phyloP scores from a whole-genome alignment of 805 yeast species.

The Myxozyma neotropica region DNA sequence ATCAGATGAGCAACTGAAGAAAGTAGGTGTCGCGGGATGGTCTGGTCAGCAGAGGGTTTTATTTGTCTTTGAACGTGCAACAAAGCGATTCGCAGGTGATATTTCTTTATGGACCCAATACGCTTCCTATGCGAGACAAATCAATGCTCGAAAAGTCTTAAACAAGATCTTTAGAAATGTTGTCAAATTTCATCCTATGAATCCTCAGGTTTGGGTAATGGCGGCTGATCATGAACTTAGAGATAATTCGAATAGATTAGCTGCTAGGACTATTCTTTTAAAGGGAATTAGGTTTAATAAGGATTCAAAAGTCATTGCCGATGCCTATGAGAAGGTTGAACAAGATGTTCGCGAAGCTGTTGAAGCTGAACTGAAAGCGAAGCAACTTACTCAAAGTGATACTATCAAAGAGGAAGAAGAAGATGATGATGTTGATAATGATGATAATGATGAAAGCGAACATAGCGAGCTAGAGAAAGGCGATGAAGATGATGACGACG shows the following conservation, averaged over 20 bases:
- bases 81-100: constrained; percentile 76
- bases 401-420: background rate
- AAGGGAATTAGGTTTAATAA: constrained; percentile 82
- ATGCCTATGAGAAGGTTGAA: constrained; percentile 84
- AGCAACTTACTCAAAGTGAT: background rate
- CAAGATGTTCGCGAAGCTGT: constrained; percentile 13
- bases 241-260: constrained; percentile 80
- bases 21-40: constrained; percentile 67
- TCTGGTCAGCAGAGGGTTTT: constrained; percentile 79
- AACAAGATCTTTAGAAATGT: constrained; percentile 54
- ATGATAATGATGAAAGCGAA: background rate
- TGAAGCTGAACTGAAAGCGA: constrained; percentile 7
- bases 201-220: constrained; percentile 87
- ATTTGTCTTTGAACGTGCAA: constrained; percentile 81
- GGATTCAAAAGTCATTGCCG: constrained; percentile 73
- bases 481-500: background rate
- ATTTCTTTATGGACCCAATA: constrained; percentile 77
- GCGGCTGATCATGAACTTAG: constrained; percentile 95
- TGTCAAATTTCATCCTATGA: constrained; percentile 80
- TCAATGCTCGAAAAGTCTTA: constrained; percentile 41
- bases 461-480: constrained; percentile 3
- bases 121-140: constrained; percentile 54
- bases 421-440: background rate
- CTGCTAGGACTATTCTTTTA: constrained; percentile 84
- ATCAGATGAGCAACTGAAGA: background rate